These are phyloP conservation scores for Wickerhamiella hasegawae DNA, from an alignment of 805 yeast species.

Conservation along the genomic window DNA sequence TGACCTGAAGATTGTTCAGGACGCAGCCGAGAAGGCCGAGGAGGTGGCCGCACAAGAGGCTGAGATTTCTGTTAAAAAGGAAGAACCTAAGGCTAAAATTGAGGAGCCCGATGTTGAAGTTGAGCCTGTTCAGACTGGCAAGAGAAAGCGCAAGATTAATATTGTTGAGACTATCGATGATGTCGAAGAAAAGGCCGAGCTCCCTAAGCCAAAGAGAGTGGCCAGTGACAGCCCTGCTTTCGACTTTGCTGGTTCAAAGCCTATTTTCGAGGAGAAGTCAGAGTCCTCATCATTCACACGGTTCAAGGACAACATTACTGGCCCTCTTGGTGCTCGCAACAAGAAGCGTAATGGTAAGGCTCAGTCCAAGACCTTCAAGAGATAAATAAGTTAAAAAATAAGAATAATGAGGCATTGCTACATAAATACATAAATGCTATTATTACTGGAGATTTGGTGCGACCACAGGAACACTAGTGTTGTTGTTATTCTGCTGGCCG, in stretches of 20 bases:
- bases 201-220: constrained; percentile 2
- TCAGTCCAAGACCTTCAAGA: neutral
- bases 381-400: neutral
- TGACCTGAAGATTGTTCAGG: constrained; percentile 1
- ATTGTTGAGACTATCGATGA: constrained; percentile 11
- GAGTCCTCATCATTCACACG: neutral
- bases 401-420: neutral
- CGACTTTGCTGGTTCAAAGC: constrained; percentile 17
- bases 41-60: constrained; percentile 4
- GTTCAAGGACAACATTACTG: neutral
- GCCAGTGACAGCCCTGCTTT: constrained; percentile 9
- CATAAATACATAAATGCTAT: too few species aligned
- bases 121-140: neutral
- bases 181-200: neutral
- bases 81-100: too few species aligned
- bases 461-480: neutral
- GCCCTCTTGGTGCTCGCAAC: constrained; percentile 2
- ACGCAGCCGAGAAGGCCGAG: neutral
- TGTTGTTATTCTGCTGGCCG: constrained; percentile 6
- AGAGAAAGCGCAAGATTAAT: constrained; percentile 7
- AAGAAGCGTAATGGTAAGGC: constrained; percentile 1
- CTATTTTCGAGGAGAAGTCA: constrained; percentile 9
- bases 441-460: neutral
- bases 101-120: constrained; percentile 5
- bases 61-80: too few species aligned